phyloP scores from a whole-genome alignment of 1,284 basidiomycete species.

The Cronartium ribicola region DNA sequence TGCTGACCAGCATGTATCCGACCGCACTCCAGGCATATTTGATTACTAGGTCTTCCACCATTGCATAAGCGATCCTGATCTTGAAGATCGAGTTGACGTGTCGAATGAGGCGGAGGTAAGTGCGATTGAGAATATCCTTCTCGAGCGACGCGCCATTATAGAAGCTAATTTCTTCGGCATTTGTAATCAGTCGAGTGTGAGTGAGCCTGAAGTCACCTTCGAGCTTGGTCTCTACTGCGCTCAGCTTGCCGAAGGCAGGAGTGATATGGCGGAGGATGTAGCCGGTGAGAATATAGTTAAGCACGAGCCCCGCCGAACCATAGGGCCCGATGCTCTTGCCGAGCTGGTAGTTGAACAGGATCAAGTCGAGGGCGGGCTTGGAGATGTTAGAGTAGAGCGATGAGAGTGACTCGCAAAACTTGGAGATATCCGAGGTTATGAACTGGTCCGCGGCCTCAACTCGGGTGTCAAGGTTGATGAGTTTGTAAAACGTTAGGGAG shows the following conservation, averaged over 20 bases:
- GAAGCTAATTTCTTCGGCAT: conserved; percentile 92
- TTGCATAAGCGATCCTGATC: conserved; percentile 63
- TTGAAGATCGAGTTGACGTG: conserved; percentile 92
- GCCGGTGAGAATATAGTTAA: conserved; percentile 81
- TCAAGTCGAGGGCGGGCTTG: conserved; percentile 83
- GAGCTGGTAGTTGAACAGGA: conserved; percentile 90
- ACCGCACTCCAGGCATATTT: conserved; percentile 90
- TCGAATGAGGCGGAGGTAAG: conserved; percentile 74
- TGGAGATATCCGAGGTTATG: conserved; percentile 84
- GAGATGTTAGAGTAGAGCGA: conserved; percentile 73
- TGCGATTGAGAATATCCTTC: conserved; percentile 71
- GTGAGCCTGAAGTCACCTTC: conserved; percentile 86
- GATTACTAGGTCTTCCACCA: conserved; percentile 88
- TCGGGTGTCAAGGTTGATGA: conserved; percentile 52
- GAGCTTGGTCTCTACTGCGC: conserved; percentile 75
- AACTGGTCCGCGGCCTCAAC: conserved; percentile 52
- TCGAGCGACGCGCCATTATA: conserved; percentile 86
- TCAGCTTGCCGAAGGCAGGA: conserved; percentile 87
- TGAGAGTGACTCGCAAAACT: conserved; percentile 81
- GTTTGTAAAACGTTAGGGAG: conserved; percentile 60
- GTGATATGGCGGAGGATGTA: conserved; percentile 75
- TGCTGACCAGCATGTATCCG: conserved; percentile 80
- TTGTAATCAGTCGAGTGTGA: conserved; percentile 78
- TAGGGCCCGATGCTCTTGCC: conserved; percentile 72
- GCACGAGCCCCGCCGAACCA: conserved; percentile 70